phyloP scores from a whole-genome alignment of 208 protist genomes.

The Naegleria lovaniensis region DNA sequence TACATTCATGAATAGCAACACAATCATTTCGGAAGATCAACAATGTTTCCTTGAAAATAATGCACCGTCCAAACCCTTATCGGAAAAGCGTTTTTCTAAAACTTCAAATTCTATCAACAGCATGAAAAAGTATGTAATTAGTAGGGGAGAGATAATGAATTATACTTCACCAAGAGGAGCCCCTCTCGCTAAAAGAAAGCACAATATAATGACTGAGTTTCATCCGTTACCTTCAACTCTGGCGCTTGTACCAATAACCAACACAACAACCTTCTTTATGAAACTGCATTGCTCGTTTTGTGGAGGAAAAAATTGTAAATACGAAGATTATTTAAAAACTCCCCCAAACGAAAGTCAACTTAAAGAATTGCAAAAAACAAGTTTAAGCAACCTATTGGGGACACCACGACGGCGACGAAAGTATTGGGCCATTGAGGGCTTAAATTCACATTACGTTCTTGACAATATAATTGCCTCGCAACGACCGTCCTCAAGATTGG shows the following conservation, averaged over 20 bases:
- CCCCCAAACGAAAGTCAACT: background rate
- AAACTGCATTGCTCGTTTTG: constrained; percentile 54
- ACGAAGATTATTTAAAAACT: constrained; percentile 58
- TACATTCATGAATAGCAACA: no score
- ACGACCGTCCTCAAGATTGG: constrained; percentile 67
- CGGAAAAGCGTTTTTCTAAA: no score
- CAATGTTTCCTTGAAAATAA: no score
- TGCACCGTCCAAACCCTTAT: no score
- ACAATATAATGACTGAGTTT: background rate
- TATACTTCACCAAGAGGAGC: background rate
- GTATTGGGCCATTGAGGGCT: constrained; percentile 64
- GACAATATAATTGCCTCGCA: constrained; percentile 72
- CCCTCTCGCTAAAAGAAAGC: background rate
- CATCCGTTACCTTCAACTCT: background rate
- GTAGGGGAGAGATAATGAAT: background rate
- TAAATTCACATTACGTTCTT: constrained; percentile 76
- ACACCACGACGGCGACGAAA: background rate
- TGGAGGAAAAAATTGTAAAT: constrained; percentile 63
- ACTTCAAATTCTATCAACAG: background rate
- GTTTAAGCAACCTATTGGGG: background rate
- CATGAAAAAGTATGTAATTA: background rate
- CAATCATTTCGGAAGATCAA: no score
- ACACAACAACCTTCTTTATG: background rate
- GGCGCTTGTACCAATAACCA: background rate
- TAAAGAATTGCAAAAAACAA: background rate